Evolutionary conservation across 768 basidiomycete genomes (phyloP).

Genomic region (Vishniacozyma victoriae): DNA sequence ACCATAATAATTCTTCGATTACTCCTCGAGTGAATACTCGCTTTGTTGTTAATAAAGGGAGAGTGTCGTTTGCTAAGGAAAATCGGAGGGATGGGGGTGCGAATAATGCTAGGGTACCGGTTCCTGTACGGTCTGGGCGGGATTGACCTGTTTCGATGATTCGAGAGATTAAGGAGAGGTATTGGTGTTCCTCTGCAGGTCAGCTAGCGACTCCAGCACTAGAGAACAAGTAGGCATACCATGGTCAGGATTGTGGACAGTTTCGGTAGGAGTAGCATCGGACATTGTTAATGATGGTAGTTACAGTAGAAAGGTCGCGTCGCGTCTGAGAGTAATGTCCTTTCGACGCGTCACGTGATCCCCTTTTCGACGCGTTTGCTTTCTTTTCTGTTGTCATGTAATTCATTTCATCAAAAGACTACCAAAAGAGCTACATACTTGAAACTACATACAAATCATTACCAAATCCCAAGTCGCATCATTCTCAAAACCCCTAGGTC

Average conservation of each 20-base stretch:
- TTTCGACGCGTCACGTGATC: too few relatives aligned
- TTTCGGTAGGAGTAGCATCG: neutral
- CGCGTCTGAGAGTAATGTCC: too few relatives aligned
- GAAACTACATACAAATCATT: too few relatives aligned
- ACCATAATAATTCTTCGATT: conserved; percentile 91
- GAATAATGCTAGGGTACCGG: conserved; percentile 85
- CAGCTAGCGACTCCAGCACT: neutral
- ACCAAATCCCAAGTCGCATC: too few relatives aligned
- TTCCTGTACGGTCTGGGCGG: conserved; percentile 88
- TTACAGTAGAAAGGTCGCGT: too few relatives aligned
- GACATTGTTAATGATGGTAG: too few relatives aligned
- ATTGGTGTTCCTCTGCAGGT: conserved; percentile 72
- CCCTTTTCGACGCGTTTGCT: too few relatives aligned
- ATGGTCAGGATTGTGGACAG: neutral
- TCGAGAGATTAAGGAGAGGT: conserved; percentile 70
- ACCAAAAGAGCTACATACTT: too few relatives aligned
- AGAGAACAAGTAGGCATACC: neutral
- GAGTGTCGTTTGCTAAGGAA: conserved; percentile 60
- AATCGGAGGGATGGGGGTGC: conserved; percentile 87
- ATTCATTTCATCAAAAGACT: too few relatives aligned
- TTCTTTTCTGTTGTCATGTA: too few relatives aligned
- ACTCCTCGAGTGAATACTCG: conserved; percentile 88
- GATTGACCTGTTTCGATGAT: conserved; percentile 70
- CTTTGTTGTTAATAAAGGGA: conserved; percentile 92
- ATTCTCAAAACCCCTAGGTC: too few relatives aligned